Conservation (phyloP, 805 yeast species). For the Helenozyma baotianmanensis region DNA sequence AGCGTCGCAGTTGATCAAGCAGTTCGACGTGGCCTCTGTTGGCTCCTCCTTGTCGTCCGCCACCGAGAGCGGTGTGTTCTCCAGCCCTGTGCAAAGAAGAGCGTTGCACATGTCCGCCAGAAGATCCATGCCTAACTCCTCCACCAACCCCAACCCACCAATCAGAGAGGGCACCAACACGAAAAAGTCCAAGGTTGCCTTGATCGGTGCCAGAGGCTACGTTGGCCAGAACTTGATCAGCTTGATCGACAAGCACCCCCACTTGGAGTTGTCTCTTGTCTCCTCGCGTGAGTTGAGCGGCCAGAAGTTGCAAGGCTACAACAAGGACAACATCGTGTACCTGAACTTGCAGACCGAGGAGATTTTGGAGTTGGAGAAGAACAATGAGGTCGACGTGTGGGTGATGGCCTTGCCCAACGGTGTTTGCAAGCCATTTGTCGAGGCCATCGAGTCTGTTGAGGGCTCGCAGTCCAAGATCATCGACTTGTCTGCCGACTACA, state of each 20-base stretch:
- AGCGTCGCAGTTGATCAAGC: constrained; percentile 59
- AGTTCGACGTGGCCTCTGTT: constrained; percentile 34
- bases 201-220: constrained; percentile 97
- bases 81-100: constrained; percentile 46
- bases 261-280: constrained; percentile 83
- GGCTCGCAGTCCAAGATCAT: constrained; percentile 72
- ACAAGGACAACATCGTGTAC: constrained; percentile 72
- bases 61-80: constrained; percentile 45
- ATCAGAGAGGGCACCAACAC: constrained; percentile 58
- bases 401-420: constrained; percentile 99
- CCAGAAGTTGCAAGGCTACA: constrained; percentile 80
- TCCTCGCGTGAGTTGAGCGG: constrained; percentile 95
- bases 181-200: constrained; percentile 69
- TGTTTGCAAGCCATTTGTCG: constrained; percentile 85
- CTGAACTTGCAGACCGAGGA: constrained; percentile 87
- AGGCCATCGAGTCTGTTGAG: constrained; percentile 66
- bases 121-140: constrained; percentile 1
- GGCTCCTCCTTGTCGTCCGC: constrained; percentile 34
- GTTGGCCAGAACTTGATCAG: constrained; percentile 92
- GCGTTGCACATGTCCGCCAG: constrained; percentile 27
- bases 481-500: constrained; percentile 92
- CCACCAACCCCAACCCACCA: constrained; percentile 67
- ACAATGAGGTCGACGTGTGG: constrained; percentile 88
- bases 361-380: constrained; percentile 68
- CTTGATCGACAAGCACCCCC: constrained; percentile 82